phyloP scores from a whole-genome alignment of 1,139 yeast genomes.

The Taphrina pruni region DNA sequence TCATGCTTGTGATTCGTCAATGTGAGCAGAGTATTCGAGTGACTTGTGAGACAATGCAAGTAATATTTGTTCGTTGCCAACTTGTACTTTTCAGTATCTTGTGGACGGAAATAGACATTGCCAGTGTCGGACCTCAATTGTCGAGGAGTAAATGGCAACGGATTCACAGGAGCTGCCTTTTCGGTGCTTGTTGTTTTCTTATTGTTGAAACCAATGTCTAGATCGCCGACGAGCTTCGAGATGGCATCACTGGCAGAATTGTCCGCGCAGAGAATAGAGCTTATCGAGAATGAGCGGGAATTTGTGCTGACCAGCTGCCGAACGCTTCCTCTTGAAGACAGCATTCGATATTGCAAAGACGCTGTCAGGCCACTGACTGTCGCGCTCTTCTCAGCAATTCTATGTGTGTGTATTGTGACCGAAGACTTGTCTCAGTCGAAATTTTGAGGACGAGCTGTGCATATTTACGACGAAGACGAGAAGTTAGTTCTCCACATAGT shows the following conservation, averaged over 20 bases:
- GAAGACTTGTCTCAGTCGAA: background rate
- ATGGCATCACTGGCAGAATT: background rate
- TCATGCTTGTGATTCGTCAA: constrained; percentile 40
- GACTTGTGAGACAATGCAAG: constrained; percentile 39
- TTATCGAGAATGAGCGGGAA: background rate
- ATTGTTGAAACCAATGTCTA: background rate
- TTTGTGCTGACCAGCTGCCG: background rate
- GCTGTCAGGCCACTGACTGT: background rate
- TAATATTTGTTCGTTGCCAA: constrained; percentile 32
- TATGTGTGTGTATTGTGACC: background rate
- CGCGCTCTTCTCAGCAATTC: no score
- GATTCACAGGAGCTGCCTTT: background rate
- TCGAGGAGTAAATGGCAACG: constrained; percentile 1
- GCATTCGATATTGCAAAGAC: background rate
- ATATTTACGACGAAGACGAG: constrained; percentile 9
- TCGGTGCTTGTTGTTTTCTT: background rate
- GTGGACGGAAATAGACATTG: constrained; percentile 8
- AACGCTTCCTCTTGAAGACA: background rate
- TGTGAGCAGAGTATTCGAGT: constrained; percentile 42
- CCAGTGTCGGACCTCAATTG: constrained; percentile 22
- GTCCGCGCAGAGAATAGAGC: background rate
- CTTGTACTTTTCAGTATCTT: constrained; percentile 15
- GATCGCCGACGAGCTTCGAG: constrained; percentile 4
- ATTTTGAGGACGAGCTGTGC: constrained; percentile 4
- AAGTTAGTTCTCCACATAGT: background rate